These are phyloP conservation scores for Trichosporon faecale DNA, from an alignment of 1,284 basidiomycete species.

Conservation along the genomic window DNA sequence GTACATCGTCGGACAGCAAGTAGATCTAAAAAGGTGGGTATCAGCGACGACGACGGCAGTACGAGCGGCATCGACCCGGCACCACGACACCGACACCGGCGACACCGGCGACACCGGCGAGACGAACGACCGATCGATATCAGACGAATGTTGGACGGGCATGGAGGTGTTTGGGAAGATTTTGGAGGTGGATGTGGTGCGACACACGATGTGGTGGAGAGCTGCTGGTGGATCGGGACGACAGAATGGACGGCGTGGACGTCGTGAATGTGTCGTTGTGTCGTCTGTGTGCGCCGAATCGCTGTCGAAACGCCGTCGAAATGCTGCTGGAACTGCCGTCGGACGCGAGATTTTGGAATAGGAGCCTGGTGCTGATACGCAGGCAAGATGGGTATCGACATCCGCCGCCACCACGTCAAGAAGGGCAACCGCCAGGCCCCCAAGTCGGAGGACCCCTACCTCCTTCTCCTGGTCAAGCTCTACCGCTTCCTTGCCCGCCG, in stretches of 20 bases:
- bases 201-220: neutral
- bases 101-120: neutral
- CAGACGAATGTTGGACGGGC: neutral
- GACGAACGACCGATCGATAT: neutral
- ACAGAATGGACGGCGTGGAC: neutral
- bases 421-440: constrained; percentile 92
- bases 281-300: neutral
- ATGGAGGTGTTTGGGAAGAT: neutral
- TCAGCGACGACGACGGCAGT: constrained; percentile 3
- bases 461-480: constrained; percentile 97
- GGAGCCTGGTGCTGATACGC: constrained; percentile 1
- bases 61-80: neutral
- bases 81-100: neutral
- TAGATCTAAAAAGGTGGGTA: constrained; percentile 11
- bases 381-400: constrained; percentile 82
- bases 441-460: constrained; percentile 98
- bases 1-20: constrained; percentile 10
- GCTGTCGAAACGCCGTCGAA: neutral
- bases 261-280: neutral
- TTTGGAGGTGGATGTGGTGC: neutral
- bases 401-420: constrained; percentile 97
- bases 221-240: neutral
- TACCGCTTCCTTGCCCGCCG: constrained; percentile 99
- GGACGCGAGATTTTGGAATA: neutral
- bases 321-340: constrained; percentile 5